Evolutionary conservation across 202 grass and related monocot genomes (phyloP).

Genomic region (Setaria viridis): DNA sequence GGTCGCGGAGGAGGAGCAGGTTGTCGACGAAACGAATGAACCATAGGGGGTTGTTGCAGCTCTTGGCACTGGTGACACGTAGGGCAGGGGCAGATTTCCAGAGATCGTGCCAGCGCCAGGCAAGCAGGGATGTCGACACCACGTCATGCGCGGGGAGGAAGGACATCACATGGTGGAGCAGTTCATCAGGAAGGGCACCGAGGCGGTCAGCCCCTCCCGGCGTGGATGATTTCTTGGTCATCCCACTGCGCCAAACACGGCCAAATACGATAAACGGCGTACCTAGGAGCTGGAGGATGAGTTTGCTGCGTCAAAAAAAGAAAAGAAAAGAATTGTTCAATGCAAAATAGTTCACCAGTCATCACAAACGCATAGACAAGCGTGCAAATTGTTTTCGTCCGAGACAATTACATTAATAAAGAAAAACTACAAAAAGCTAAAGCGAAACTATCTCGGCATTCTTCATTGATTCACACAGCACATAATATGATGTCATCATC

Average conservation of each 20-base stretch:
- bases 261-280: too few relatives aligned
- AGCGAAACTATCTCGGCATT: too few relatives aligned
- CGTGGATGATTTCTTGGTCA: neutral
- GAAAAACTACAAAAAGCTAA: too few relatives aligned
- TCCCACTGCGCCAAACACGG: neutral
- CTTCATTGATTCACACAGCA: too few relatives aligned
- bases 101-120: neutral
- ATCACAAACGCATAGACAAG: too few relatives aligned
- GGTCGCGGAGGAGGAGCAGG: neutral
- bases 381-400: too few relatives aligned
- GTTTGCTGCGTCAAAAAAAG: too few relatives aligned
- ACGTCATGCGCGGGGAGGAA: constrained; percentile 21
- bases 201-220: neutral
- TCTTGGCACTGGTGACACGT: constrained; percentile 7
- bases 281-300: too few relatives aligned
- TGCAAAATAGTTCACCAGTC: too few relatives aligned
- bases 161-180: constrained; percentile 18
- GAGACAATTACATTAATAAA: too few relatives aligned
- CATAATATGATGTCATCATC: too few relatives aligned
- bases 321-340: too few relatives aligned
- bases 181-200: neutral
- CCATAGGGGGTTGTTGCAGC: neutral
- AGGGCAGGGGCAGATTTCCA: neutral
- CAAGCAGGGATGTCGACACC: neutral
- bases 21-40: neutral